phyloP scores from a whole-genome alignment of 129 eudicot genomes.

The Calendula officinalis region DNA sequence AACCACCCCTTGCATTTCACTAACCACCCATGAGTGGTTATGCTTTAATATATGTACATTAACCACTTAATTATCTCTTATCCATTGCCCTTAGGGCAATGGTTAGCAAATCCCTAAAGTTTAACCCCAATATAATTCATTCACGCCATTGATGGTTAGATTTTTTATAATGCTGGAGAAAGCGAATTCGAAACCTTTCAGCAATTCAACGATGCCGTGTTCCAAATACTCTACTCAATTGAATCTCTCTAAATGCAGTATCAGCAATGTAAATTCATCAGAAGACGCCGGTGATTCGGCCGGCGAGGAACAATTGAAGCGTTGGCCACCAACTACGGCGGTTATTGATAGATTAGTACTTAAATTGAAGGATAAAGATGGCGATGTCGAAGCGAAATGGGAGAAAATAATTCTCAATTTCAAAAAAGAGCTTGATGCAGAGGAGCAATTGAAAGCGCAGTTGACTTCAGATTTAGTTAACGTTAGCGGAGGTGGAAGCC shows the following conservation, averaged over 20 bases:
- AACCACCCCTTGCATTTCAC: too few species aligned
- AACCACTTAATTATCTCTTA: too few species aligned
- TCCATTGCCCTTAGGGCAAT: too few species aligned
- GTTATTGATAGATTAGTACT: constrained; percentile 23
- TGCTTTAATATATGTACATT: too few species aligned
- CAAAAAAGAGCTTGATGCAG: constrained; percentile 30
- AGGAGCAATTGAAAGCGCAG: constrained; percentile 10
- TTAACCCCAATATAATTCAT: background rate
- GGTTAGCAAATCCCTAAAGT: too few species aligned
- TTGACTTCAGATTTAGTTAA: constrained; percentile 25
- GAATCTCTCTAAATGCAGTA: constrained; percentile 28
- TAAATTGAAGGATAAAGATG: constrained; percentile 27
- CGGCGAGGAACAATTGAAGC: constrained; percentile 10
- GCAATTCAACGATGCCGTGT: constrained; percentile 11
- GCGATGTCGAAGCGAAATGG: constrained; percentile 35
- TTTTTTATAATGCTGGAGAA: constrained; percentile 25
- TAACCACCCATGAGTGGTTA: too few species aligned
- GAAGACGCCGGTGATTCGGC: background rate
- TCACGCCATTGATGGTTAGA: too few species aligned
- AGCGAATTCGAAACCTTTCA: constrained; percentile 6
- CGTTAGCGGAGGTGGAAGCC: background rate
- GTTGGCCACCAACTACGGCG: constrained; percentile 34
- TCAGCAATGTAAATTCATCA: constrained; percentile 4
- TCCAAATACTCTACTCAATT: constrained; percentile 19
- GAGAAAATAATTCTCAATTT: constrained; percentile 34